A percentile compares a stretch with the other conserved stretches of the same genome.
phyloP scores from a whole-genome alignment of 306 rosid species.

The Trifolium subterraneum region DNA sequence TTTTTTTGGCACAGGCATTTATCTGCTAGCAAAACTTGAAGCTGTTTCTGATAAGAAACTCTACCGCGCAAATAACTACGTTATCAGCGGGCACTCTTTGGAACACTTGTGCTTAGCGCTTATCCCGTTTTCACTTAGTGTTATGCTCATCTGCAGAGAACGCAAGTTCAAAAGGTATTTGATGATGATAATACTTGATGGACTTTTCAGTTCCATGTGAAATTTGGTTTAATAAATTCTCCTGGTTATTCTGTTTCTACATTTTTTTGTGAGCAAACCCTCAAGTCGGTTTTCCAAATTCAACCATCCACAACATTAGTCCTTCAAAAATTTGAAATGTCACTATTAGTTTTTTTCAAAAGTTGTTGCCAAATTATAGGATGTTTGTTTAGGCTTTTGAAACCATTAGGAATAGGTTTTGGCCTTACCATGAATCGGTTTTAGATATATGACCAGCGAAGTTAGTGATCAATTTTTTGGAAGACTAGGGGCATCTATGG shows the following conservation, averaged over 20 bases:
- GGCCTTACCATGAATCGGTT: not conserved
- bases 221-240: not conserved
- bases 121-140: constrained; percentile 55
- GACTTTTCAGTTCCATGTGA: not conserved
- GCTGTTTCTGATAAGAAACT: constrained; percentile 64
- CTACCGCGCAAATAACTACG: constrained; percentile 50
- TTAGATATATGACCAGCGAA: not conserved
- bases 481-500: too few relatives aligned
- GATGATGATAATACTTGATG: not conserved
- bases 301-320: not conserved
- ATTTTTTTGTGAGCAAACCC: not conserved
- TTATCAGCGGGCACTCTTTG: constrained; percentile 69
- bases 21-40: constrained; percentile 70
- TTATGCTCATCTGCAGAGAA: constrained; percentile 63
- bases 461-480: not conserved
- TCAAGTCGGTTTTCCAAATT: not conserved
- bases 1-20: constrained; percentile 52
- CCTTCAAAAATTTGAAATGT: not conserved
- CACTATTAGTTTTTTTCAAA: not conserved
- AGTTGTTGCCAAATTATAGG: not conserved
- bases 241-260: constrained; percentile 8
- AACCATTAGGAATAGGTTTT: not conserved
- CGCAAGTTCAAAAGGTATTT: constrained; percentile 53
- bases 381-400: not conserved
- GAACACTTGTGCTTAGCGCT: constrained; percentile 60